phyloP scores from a whole-genome alignment of 176 grass and related monocot species.

The Oryza officinalis region DNA sequence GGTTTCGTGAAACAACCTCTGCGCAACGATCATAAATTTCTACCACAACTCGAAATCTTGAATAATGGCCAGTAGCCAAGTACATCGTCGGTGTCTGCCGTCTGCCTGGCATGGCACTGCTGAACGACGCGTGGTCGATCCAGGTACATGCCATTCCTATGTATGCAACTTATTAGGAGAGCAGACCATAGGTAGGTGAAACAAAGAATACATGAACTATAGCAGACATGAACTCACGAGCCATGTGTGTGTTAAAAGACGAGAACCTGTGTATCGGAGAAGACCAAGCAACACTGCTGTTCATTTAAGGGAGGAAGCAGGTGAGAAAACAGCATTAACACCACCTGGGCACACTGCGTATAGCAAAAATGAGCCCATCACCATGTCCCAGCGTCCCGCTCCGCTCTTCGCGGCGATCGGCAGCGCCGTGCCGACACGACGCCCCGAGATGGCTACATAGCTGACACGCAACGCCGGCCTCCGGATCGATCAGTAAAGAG shows the following conservation, averaged over 20 bases:
- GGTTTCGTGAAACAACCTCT: neutral
- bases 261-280: neutral
- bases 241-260: neutral
- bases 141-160: neutral
- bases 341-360: neutral
- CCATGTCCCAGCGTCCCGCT: neutral
- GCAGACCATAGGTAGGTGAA: constrained; percentile 26
- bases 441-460: neutral
- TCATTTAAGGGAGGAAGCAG: neutral
- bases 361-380: constrained; percentile 7
- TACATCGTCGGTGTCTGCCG: neutral
- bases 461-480: constrained; percentile 15
- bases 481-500: neutral
- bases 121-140: neutral
- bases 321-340: constrained; percentile 5
- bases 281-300: neutral
- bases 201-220: constrained; percentile 22
- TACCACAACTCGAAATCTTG: too few relatives aligned
- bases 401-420: neutral
- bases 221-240: neutral
- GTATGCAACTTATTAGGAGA: neutral
- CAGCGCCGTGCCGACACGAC: neutral
- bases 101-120: constrained; percentile 15
- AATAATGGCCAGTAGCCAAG: constrained; percentile 10
- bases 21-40: constrained; percentile 10